Percentiles rank a stretch among this genome's conserved stretches.
Conservation (phyloP, 179 eudicot genomes). For the Spergularia azorica region DNA sequence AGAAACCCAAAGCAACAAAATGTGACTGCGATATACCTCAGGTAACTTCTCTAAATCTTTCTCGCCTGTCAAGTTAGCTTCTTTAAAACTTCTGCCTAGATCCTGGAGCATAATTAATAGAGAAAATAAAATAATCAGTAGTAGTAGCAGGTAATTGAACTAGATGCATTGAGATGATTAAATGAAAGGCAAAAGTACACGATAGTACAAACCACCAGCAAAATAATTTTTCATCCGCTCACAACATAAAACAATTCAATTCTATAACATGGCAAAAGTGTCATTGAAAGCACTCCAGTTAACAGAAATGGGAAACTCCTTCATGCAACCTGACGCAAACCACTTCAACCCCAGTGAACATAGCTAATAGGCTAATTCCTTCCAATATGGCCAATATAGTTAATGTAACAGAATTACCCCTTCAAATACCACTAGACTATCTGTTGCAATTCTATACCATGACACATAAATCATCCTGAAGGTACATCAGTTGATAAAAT, state of each 20-base stretch:
- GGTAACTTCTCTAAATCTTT: slow-evolving; percentile 41
- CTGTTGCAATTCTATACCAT: background rate
- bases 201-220: background rate
- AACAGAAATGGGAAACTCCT: background rate
- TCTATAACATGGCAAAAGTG: slow-evolving; percentile 5
- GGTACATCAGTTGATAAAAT: too few species aligned
- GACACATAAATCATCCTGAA: too few species aligned
- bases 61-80: slow-evolving; percentile 35
- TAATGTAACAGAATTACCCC: too few species aligned
- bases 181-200: background rate
- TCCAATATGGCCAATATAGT: too few species aligned
- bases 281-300: background rate
- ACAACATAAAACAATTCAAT: background rate
- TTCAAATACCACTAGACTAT: background rate
- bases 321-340: too few species aligned
- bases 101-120: slow-evolving; percentile 42
- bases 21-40: slow-evolving; percentile 43
- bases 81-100: slow-evolving; percentile 30
- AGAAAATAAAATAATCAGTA: background rate
- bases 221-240: background rate
- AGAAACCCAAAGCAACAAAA: slow-evolving; percentile 14
- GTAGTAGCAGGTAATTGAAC: background rate
- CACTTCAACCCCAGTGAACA: too few species aligned
- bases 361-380: too few species aligned
- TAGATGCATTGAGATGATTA: background rate